Conservation (phyloP, 148 eudicot species). For the Linanthus parryae region DNA sequence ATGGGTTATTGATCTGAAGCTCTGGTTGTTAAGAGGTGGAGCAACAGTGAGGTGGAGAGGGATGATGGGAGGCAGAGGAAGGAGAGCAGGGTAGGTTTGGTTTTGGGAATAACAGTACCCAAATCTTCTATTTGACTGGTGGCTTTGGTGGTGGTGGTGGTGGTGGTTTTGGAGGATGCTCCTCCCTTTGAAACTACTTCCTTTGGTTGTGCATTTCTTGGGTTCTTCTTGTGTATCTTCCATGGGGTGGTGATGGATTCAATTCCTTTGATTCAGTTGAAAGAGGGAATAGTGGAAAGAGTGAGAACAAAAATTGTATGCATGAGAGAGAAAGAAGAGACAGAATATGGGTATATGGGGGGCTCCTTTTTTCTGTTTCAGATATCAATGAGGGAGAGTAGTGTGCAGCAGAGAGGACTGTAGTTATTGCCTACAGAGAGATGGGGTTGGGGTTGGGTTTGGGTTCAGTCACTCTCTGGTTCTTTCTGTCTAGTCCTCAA, state of each 20-base stretch:
- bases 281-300: no score
- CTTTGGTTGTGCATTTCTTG: conserved; percentile 42
- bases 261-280: no score
- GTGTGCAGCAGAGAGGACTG: conserved; percentile 20
- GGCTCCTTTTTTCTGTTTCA: conserved; percentile 3
- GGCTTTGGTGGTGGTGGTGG: conserved; percentile 20
- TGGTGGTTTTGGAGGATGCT: conserved; percentile 21
- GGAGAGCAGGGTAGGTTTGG: conserved; percentile 48
- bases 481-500: conserved; percentile 25
- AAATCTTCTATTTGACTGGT: conserved; percentile 32
- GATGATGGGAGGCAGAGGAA: conserved; percentile 65
- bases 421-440: conserved; percentile 34
- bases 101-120: conserved; percentile 40
- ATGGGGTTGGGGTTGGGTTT: conserved; percentile 12
- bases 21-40: conserved; percentile 39
- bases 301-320: no score
- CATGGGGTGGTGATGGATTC: conserved; percentile 41
- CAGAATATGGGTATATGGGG: conserved; percentile 12
- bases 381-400: conserved; percentile 8
- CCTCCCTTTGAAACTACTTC: conserved; percentile 24
- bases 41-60: conserved; percentile 31
- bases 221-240: conserved; percentile 54
- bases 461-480: conserved; percentile 10
- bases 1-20: conserved; percentile 38
- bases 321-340: conserved; percentile 16